Conservation (phyloP, 768 basidiomycete genomes). For the Amanita pallidorosea region DNA sequence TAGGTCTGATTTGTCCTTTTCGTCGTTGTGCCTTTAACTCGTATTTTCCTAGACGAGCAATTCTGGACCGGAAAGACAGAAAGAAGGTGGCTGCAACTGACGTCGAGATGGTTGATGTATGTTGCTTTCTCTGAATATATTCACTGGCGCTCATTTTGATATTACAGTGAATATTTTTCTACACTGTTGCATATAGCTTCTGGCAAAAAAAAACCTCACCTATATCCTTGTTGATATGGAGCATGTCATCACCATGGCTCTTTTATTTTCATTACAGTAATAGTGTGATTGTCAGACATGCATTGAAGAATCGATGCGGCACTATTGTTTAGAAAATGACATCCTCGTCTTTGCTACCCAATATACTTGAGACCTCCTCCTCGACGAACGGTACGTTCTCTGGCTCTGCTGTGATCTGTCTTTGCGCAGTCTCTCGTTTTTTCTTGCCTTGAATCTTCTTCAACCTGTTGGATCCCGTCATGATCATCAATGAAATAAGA, state of each 20-base stretch:
- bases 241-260: constrained; percentile 21
- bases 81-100: constrained; percentile 54
- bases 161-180: constrained; percentile 23
- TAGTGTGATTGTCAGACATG: background rate
- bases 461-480: constrained; percentile 36
- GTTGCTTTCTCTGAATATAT: constrained; percentile 14
- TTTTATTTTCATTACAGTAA: background rate
- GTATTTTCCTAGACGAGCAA: constrained; percentile 49
- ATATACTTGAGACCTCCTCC: constrained; percentile 40
- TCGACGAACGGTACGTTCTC: constrained; percentile 19
- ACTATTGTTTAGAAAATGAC: constrained; percentile 67
- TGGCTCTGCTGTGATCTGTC: constrained; percentile 18
- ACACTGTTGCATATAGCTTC: constrained; percentile 10
- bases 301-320: background rate
- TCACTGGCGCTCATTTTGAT: constrained; percentile 8
- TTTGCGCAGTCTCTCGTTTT: constrained; percentile 43
- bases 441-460: constrained; percentile 99
- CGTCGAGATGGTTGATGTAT: constrained; percentile 73
- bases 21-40: background rate
- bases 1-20: constrained; percentile 33
- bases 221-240: constrained; percentile 60
- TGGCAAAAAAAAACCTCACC: constrained; percentile 37
- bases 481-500: background rate
- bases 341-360: constrained; percentile 84
- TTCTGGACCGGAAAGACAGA: constrained; percentile 78